These are phyloP conservation scores for Aspergillus sp. DNA, from an alignment of 2,329 filamentous ascomycete genomes.

Conservation along the genomic window DNA sequence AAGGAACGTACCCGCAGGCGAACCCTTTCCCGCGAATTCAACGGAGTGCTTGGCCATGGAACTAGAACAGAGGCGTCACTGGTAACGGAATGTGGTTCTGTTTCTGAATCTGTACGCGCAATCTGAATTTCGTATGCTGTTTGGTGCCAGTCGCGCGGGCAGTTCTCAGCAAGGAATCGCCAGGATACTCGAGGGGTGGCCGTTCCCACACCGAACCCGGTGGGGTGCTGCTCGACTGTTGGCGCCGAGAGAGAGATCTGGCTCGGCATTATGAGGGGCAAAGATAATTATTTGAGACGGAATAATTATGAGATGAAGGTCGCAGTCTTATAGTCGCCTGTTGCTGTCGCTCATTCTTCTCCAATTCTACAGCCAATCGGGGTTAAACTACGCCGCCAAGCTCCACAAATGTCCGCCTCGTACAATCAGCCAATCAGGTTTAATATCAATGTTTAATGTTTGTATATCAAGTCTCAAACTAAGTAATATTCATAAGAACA, in stretches of 20 bases:
- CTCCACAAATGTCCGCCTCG: no score
- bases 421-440: no score
- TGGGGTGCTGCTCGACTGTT: conserved; percentile 8
- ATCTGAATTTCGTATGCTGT: conserved; percentile 27
- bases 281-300: no score
- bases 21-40: background rate
- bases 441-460: no score
- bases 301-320: no score
- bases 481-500: no score
- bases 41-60: background rate
- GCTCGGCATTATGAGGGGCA: background rate
- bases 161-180: conserved; percentile 19
- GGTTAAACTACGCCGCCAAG: no score
- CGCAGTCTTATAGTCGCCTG: no score
- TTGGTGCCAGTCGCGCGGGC: conserved; percentile 25
- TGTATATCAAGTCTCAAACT: no score
- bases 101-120: background rate
- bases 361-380: no score
- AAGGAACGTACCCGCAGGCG: conserved; percentile 4
- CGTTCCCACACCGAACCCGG: conserved; percentile 25
- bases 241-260: background rate
- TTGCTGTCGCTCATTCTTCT: no score
- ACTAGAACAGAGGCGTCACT: background rate
- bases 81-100: background rate
- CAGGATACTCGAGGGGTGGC: conserved; percentile 28